Base-by-base conservation (phyloP, 163 green algal genomes). In the Botryococcus braunii region DNA sequence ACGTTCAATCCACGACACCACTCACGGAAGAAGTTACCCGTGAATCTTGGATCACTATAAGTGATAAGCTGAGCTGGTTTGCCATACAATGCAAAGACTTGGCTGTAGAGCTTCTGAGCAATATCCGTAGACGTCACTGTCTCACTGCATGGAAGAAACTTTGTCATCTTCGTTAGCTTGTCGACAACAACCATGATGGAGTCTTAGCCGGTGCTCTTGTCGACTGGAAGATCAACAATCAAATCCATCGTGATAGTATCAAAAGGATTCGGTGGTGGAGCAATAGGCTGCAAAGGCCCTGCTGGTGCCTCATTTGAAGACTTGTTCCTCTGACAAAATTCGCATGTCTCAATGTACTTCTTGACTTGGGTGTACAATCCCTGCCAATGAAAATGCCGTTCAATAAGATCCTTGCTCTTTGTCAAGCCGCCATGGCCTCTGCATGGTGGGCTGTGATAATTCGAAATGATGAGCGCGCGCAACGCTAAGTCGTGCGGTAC, bases 141-240 rank as follows among this genome's bases (percentile, higher is more conserved):
- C 11, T 52, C 77, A 3, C 29, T 72, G 7, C 66, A 78, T 25
- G 78, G 60, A 1, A 69, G 61, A 39, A 88, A 75, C 31, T 81
- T 62, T 2, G 74, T 65, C 74, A 82, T 78, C 39, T 86, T 89
- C 47, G 67, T 82, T 0, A 89, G 64, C 5, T 60, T 63, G 72
- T 86, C 74, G 6, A 91, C 79, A 52, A 89, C 79, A 0, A 81
- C 71, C 2, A 85, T 32, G 21, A 89, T 83, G 40, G 74, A n/a
- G 62, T 85, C 65, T 13, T 83, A 60, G 3, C 68, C 65, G n/a
- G n/a, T n/a, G 11, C 3, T n/a, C 21, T 43, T 55, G 17, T 69
- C 76, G 35, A 37, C 21, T 4, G 78, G 70, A 17, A 82, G 41
- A 5, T 48, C 27, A 1, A 25, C 67, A 37, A 80, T 78, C 34